Evolutionary conservation across 83 land plant species (phyloP), one percentile per base, ranked within the genome.

Genomic region (Diphasiastrum complanatum): DNA sequence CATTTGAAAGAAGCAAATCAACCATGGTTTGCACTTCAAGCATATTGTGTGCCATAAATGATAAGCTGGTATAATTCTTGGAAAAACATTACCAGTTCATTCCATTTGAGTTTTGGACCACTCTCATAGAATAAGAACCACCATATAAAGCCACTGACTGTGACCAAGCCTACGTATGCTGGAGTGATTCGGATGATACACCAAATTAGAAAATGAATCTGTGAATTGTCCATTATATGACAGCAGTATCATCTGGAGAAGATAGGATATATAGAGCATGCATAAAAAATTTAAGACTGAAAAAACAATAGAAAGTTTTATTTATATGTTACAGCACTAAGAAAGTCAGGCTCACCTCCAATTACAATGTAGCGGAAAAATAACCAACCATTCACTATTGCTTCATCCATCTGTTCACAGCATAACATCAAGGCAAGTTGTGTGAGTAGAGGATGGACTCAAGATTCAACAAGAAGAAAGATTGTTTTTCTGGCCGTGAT

Each of bases 101-200:
- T 58, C 60, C 95, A 93, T 18, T 79, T 76, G 36, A 93, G 71
- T 61, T 70, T 77, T 16, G 98, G 98, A 20, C 98, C 98, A 46
- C 45, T 68, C 46, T 85, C 86, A 53, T 82, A 77, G 56, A 83
- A 93, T 50, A 93, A 70, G 68, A 85, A 93, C 98, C 98, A 93
- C 98, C 98, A 93, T 27, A 82, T 79, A 75, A 88, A 93, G 6
- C 98, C 98, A 43, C 84, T 91, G 56, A 93, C 76, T 27, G 98
- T 93, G n/a, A 85, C 98, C 52, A 93, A 79, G 38, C 98, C 98
- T 51, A 93, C 96, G 78, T 93, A 93, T 60, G 88, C 98, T 93
- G 88, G n/a, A n/a, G n/a, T n/a, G n/a, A n/a, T n/a, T n/a, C n/a
- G n/a, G n/a, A n/a, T n/a, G n/a, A n/a, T n/a, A n/a, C n/a, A n/a